Percentiles rank a stretch among this genome's conserved stretches.
These are phyloP conservation scores for Neonectria magnoliae DNA, from an alignment of 2,329 filamentous ascomycete species.

Conservation along the genomic window DNA sequence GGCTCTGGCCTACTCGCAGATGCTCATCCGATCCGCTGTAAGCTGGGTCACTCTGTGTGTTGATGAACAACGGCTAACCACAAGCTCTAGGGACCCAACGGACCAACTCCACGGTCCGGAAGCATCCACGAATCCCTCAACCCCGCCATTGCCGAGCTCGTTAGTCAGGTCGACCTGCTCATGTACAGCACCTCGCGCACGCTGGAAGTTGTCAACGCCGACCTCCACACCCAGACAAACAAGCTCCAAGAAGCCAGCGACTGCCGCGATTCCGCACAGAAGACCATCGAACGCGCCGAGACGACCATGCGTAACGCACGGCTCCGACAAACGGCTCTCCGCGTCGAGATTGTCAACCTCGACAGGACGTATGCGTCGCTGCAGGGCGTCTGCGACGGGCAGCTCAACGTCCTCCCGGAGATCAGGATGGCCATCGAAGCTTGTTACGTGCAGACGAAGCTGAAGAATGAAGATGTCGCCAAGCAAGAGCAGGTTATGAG, in stretches of 20 bases:
- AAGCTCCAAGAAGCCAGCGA: background rate
- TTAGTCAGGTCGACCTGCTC: background rate
- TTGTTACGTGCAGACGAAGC: background rate
- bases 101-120: background rate
- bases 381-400: background rate
- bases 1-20: background rate
- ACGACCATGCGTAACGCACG: background rate
- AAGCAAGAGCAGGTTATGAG: background rate
- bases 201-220: background rate
- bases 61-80: background rate
- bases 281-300: background rate
- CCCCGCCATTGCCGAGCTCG: background rate
- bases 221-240: background rate
- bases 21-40: background rate
- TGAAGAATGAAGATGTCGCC: background rate
- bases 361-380: background rate
- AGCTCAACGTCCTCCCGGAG: background rate
- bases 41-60: background rate
- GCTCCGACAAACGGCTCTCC: background rate
- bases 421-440: background rate
- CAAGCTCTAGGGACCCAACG: background rate
- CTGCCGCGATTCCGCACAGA: background rate
- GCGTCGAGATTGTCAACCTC: background rate
- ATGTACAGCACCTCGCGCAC: background rate
- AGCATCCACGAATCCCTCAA: background rate